Evolutionary conservation across 192 early-diverging fungal genomes (phyloP), one percentile per base, ranked within the genome.

Genomic region (Gaertneriomyces semiglobifer): DNA sequence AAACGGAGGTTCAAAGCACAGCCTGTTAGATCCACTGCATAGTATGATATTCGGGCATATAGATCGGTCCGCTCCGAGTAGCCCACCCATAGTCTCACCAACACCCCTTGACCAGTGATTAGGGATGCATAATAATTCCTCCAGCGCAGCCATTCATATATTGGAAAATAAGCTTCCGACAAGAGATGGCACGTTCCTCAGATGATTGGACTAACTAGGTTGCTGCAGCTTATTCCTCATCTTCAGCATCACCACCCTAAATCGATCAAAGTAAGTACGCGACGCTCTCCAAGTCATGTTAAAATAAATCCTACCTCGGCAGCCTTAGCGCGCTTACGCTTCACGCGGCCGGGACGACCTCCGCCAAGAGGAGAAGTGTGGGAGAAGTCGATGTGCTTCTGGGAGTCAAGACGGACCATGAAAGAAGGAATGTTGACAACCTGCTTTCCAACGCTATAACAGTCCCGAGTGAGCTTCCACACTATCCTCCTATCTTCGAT

Each of bases 371-470:
- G 92, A 69, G 92, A 93, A 79, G 89, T 88, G 53, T 88, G 84
- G 53, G 88, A 77, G 74, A 89, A 90, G 86, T 90, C 89, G 63
- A 89, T 84, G 81, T 88, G 86, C 84, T 89, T 89, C 80, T 91
- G 87, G 76, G 77, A 81, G 74, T 84, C 88, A 42, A 94, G 83
- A 76, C 93, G 93, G 74, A 98, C 94, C 66, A 97, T 84, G 87
- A 96, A 98, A 60, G 87, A 89, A 58, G 96, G 96, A 52, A 97
- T 89, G 80, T 96, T 89, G 75, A 97, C 93, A 62, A 97, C 90
- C 86, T 93, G 95, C 89, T 94, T 95, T 77, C 93, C 93, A 72
- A 97, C 95, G 70, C 77, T 79, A 71, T 40, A 40, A 39, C 54
- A n/a, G 55, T 33, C 41, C 25, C 25, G 25, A 33, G 25, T 33